phyloP scores from a whole-genome alignment of 2,329 filamentous ascomycete species.

The Xylaria sp. region DNA sequence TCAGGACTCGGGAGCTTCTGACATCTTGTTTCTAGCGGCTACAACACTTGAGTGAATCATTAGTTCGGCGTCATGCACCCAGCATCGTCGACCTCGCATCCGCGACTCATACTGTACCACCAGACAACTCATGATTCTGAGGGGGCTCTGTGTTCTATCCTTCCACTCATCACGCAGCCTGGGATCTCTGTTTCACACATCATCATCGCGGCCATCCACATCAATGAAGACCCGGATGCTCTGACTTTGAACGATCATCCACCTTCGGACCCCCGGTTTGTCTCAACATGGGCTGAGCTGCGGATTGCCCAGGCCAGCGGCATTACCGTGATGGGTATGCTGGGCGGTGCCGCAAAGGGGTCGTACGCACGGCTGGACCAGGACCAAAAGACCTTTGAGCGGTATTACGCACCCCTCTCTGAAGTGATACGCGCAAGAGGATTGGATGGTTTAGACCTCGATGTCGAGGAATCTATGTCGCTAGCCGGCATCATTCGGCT shows the following conservation, averaged over 20 bases:
- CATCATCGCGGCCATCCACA: slow-evolving; percentile 81
- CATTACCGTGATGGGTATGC: slow-evolving; percentile 81
- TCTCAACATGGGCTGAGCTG: slow-evolving; percentile 77
- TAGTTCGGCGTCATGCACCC: slow-evolving; percentile 40
- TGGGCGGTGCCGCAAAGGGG: slow-evolving; percentile 81
- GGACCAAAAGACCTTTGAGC: slow-evolving; percentile 68
- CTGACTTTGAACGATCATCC: slow-evolving; percentile 81
- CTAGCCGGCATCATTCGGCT: slow-evolving; percentile 70
- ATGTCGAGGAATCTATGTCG: slow-evolving; percentile 79
- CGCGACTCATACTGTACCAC: slow-evolving; percentile 49
- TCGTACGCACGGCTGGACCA: slow-evolving; percentile 69
- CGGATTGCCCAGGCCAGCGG: slow-evolving; percentile 74
- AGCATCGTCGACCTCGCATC: slow-evolving; percentile 36
- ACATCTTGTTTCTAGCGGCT: slow-evolving; percentile 1
- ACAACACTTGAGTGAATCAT: neutral
- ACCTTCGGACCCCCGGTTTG: slow-evolving; percentile 70
- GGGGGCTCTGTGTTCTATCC: slow-evolving; percentile 54
- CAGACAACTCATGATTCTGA: slow-evolving; percentile 57
- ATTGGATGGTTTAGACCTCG: slow-evolving; percentile 76
- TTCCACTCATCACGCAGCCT: slow-evolving; percentile 55
- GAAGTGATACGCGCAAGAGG: slow-evolving; percentile 66
- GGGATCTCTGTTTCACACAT: slow-evolving; percentile 70
- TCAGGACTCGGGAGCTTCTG: neutral
- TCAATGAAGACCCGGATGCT: slow-evolving; percentile 73
- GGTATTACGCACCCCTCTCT: slow-evolving; percentile 74